Conservation (phyloP, 345 rosid genomes). For the Salix exigua region DNA sequence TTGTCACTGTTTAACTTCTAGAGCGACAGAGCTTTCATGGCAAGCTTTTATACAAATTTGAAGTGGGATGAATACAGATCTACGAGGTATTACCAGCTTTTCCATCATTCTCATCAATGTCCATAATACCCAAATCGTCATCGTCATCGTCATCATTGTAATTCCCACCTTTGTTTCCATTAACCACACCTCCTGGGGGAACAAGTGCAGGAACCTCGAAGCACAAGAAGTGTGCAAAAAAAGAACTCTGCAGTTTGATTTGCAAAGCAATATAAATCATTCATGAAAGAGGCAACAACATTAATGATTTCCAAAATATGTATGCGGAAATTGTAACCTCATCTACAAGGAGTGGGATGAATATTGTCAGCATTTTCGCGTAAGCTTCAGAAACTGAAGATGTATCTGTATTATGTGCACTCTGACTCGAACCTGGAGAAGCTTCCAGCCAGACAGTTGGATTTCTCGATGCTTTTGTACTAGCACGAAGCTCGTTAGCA, state of each 20-base stretch:
- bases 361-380: constrained; percentile 93
- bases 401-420: constrained; percentile 63
- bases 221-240: constrained; percentile 99
- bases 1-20: constrained; percentile 7
- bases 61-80: constrained; percentile 12
- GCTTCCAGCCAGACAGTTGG: constrained; percentile 98
- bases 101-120: constrained; percentile 74
- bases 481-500: constrained; percentile 99
- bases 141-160: constrained; percentile 47
- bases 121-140: constrained; percentile 96
- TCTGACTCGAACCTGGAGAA: constrained; percentile 73
- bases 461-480: constrained; percentile 92
- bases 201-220: constrained; percentile 95
- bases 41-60: constrained; percentile 8
- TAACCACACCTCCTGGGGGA: constrained; percentile 70
- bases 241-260: constrained; percentile 78
- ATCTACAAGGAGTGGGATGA: constrained; percentile 96
- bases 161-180: constrained; percentile 51
- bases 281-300: constrained; percentile 9
- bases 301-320: constrained; percentile 9
- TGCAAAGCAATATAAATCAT: constrained; percentile 11
- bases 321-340: constrained; percentile 51
- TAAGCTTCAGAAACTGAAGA: constrained; percentile 94
- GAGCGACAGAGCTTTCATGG: constrained; percentile 11
- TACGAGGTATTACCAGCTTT: constrained; percentile 55